phyloP scores from a whole-genome alignment of 495 filamentous ascomycete genomes.

The Aspergillus saccharolyticus region DNA sequence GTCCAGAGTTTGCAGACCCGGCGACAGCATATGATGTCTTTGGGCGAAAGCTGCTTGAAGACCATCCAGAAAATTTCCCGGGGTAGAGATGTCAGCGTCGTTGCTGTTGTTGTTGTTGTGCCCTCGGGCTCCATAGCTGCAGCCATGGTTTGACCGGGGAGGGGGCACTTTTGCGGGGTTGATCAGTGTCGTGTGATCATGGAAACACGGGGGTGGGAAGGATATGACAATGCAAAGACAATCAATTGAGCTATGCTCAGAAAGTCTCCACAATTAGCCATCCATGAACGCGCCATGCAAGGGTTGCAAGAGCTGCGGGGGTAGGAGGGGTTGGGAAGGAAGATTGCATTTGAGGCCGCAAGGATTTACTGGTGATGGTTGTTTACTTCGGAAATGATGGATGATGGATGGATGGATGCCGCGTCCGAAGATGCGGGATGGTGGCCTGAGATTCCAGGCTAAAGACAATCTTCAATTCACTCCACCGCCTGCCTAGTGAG shows the following conservation, averaged over 20 bases:
- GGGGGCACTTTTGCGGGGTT: conserved; percentile 10
- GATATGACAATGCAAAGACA: neutral
- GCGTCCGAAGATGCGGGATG: conserved; percentile 4
- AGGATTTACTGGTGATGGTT: neutral
- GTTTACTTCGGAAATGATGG: neutral
- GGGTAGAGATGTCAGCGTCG: conserved; percentile 29
- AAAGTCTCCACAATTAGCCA: neutral
- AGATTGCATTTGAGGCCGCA: neutral
- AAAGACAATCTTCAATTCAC: too few relatives aligned
- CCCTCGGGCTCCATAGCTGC: conserved; percentile 4
- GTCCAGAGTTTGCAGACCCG: conserved; percentile 52
- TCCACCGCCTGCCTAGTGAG: neutral
- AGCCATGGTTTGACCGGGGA: conserved; percentile 1
- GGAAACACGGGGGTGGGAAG: neutral
- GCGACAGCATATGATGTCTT: conserved; percentile 50
- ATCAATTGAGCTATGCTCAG: neutral
- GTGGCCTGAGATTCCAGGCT: too few relatives aligned
- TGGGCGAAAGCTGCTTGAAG: conserved; percentile 39
- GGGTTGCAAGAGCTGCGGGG: neutral
- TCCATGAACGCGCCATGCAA: neutral
- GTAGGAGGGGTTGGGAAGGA: too few relatives aligned
- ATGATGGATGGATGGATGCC: too few relatives aligned
- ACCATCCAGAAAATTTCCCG: conserved; percentile 43
- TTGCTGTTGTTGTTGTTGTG: conserved; percentile 19
- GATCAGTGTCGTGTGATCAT: conserved; percentile 2